Evolutionary conservation across 768 basidiomycete species (phyloP), one percentile per base, ranked within the genome.

Genomic region (Lentinus tigrinus): DNA sequence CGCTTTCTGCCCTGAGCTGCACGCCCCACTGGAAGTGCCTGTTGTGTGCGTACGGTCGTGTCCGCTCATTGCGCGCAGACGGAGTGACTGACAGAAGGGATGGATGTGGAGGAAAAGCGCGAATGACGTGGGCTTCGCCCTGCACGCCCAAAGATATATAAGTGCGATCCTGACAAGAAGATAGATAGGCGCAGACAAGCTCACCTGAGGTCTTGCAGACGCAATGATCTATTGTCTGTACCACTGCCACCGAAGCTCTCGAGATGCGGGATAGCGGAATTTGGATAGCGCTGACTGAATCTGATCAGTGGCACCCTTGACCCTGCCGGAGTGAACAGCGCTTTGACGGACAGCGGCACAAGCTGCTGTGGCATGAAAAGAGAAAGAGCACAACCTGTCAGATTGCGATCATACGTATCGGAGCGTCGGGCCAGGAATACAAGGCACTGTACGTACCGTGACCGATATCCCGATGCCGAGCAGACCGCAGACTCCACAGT

Each of bases 41-140:
- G 14, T 23, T 14, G 21, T 24, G 10, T 17, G 19, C 16, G 23
- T 19, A 46, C 19, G 8, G 24, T 21, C n/a, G 24, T 37, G 47
- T 54, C 8, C 40, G 58, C 54, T 59, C 58, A 59, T 46, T 8
- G 21, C 23, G 43, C 21, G 3, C 19, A 46, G 43, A 44, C 4
- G 23, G 17, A 23, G 10, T n/a, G 10, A 23, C 21, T 11, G 11
- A 26, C 21, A 24, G 43, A 7, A 23, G 19, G 8, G 23, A 26
- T 19, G 43, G 43, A 24, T 19, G 43, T 5, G 9, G 43, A 46
- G 13, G 23, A 9, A 24, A 46, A 9, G 19, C 9, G 23, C 7
- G 8, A 46, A 24, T 13, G 14, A 31, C 1, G 31, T 31, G 31
- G 19, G 39, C 39, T 24, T 16, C 13, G 6, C 26, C 27, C 28